Evolutionary conservation across 768 basidiomycete genomes (phyloP).

Genomic region (Brasilioporus rufonigricans): DNA sequence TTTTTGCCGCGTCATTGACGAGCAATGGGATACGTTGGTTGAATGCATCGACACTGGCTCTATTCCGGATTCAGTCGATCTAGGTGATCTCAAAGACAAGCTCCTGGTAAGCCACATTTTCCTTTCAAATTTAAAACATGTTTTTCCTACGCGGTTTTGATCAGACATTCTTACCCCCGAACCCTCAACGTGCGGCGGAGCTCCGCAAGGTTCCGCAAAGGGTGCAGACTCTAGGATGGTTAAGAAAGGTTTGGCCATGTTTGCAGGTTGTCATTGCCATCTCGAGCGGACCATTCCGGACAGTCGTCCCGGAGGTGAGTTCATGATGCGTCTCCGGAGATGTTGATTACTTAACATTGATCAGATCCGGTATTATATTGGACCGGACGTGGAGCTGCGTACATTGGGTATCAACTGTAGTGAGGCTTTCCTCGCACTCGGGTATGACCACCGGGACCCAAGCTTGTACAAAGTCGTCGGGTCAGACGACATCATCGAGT

Average conservation of each 20-base stretch:
- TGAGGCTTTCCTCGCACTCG: slow-evolving; percentile 22
- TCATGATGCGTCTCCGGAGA: not conserved
- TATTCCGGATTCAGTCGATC: slow-evolving; percentile 13
- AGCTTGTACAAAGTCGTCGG: slow-evolving; percentile 23
- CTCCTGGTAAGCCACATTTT: not conserved
- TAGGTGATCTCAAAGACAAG: slow-evolving; percentile 13
- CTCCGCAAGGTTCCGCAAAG: slow-evolving; percentile 12
- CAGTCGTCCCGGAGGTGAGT: slow-evolving; percentile 21
- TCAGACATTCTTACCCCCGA: slow-evolving; percentile 19
- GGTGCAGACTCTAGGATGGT: slow-evolving; percentile 13
- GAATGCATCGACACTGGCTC: slow-evolving; percentile 15
- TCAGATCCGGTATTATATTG: slow-evolving; percentile 19
- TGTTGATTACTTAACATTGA: not conserved
- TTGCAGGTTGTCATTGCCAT: slow-evolving; percentile 16
- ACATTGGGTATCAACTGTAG: slow-evolving; percentile 23
- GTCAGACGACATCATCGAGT: slow-evolving; percentile 26
- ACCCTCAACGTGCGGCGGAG: slow-evolving; percentile 14
- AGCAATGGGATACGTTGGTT: slow-evolving; percentile 22
- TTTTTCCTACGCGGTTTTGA: not conserved
- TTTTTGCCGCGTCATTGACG: slow-evolving; percentile 18
- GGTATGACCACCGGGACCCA: slow-evolving; percentile 22
- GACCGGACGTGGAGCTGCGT: slow-evolving; percentile 18
- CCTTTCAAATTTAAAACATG: not conserved
- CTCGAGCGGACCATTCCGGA: slow-evolving; percentile 24
- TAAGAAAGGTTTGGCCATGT: slow-evolving; percentile 21